A percentile compares a stretch with the other conserved stretches of the same genome.
Evolutionary conservation across 2,329 filamentous ascomycete species (phyloP).

Genomic region (Periconia digitata): DNA sequence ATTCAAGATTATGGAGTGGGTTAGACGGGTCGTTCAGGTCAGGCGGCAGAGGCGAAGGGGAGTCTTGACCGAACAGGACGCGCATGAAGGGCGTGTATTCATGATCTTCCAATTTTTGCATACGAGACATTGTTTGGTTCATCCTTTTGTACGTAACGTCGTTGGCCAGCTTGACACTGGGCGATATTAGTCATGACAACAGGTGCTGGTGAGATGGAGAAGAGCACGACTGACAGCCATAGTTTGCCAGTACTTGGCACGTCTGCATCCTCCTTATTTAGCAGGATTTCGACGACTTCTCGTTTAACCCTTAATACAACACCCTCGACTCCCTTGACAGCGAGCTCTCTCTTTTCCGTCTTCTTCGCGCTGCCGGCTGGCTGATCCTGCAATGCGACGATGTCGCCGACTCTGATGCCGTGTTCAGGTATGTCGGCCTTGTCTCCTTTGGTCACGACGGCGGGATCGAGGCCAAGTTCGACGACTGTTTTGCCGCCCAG

Average conservation of each 20-base stretch:
- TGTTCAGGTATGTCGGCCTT: conserved; percentile 68
- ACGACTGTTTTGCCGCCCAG: conserved; percentile 88
- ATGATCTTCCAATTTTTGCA: conserved; percentile 58
- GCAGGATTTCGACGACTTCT: conserved; percentile 63
- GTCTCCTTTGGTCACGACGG: conserved; percentile 54
- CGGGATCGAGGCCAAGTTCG: conserved; percentile 75
- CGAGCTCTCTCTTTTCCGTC: conserved; percentile 69
- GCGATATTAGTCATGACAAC: conserved; percentile 24
- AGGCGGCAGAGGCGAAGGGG: conserved; percentile 52
- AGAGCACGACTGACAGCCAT: conserved; percentile 59
- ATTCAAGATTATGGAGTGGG: conserved; percentile 51
- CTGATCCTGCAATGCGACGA: conserved; percentile 75
- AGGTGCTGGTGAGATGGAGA: conserved; percentile 21
- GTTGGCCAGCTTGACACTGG: conserved; percentile 66
- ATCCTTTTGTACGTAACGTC: conserved; percentile 68
- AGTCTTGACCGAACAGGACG: conserved; percentile 62
- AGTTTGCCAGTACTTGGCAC: conserved; percentile 57
- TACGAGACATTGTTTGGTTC: conserved; percentile 63
- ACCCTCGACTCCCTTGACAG: conserved; percentile 67
- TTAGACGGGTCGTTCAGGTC: conserved; percentile 47
- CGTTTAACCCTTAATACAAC: conserved; percentile 68
- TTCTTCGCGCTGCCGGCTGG: conserved; percentile 70
- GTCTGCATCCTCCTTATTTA: conserved; percentile 65
- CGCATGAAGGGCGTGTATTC: conserved; percentile 61
- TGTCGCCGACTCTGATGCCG: conserved; percentile 74